These are phyloP conservation scores for Saturnispora saitoi DNA, from an alignment of 805 yeast genomes.

Conservation along the genomic window DNA sequence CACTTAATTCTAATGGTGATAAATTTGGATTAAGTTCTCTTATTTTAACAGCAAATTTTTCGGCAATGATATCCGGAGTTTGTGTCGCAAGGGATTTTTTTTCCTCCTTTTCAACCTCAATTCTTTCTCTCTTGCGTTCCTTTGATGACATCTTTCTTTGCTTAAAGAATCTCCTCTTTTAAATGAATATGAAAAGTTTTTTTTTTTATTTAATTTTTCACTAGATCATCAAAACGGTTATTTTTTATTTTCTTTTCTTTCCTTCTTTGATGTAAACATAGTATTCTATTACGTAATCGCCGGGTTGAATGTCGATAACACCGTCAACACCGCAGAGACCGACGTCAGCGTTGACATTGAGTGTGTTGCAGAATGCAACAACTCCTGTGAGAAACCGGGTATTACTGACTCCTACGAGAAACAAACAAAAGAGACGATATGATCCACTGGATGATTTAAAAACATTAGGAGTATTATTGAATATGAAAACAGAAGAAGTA, in stretches of 20 bases:
- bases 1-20: constrained; percentile 68
- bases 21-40: constrained; percentile 54
- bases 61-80: constrained; percentile 55
- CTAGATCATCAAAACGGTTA: neutral
- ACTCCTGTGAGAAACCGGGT: constrained; percentile 26
- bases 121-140: constrained; percentile 56
- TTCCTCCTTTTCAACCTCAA: constrained; percentile 53
- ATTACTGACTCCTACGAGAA: constrained; percentile 23
- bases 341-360: constrained; percentile 26
- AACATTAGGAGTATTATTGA: constrained; percentile 25
- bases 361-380: constrained; percentile 25
- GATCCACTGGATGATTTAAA: constrained; percentile 27
- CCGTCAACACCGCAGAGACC: constrained; percentile 19
- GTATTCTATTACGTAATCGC: neutral
- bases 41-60: constrained; percentile 54
- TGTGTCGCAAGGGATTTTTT: constrained; percentile 48
- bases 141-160: constrained; percentile 36
- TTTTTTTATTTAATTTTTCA: neutral
- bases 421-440: constrained; percentile 19
- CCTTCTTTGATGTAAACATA: no score
- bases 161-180: neutral
- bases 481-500: constrained; percentile 1
- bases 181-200: no score
- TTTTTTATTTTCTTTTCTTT: neutral
- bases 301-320: constrained; percentile 3